Evolutionary conservation across 805 yeast species (phyloP).

Genomic region (Teunomyces pallodes): DNA sequence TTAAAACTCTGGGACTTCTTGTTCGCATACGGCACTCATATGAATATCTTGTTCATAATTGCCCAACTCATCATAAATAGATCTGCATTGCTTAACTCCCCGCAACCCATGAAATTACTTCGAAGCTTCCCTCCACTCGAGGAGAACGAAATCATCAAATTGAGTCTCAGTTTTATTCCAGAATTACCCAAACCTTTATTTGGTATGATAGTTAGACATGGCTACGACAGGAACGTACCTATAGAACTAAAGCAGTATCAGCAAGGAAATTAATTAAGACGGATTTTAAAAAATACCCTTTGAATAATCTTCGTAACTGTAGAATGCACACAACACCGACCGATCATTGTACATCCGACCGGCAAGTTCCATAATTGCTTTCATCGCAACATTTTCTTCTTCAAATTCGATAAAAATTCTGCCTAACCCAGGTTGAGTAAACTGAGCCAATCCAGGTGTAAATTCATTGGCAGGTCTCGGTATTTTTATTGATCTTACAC

Average conservation of each 20-base stretch:
- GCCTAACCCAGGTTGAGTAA: constrained; percentile 60
- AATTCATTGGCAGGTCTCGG: constrained; percentile 58
- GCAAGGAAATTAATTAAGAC: background rate
- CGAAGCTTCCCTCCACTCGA: constrained; percentile 71
- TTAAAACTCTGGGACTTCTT: constrained; percentile 84
- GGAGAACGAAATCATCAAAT: constrained; percentile 70
- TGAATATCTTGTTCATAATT: constrained; percentile 79
- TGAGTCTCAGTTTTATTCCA: constrained; percentile 77
- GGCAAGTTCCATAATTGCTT: constrained; percentile 57
- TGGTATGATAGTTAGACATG: constrained; percentile 60
- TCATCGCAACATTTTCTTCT: constrained; percentile 46
- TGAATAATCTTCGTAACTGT: constrained; percentile 58
- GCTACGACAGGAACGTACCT: constrained; percentile 49
- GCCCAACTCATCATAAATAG: constrained; percentile 78
- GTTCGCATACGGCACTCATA: constrained; percentile 87
- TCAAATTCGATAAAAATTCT: constrained; percentile 68
- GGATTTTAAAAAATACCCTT: constrained; percentile 22
- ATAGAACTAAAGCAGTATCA: constrained; percentile 24
- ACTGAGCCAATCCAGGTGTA: constrained; percentile 39
- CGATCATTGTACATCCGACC: constrained; percentile 71
- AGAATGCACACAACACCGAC: constrained; percentile 61
- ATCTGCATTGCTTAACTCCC: constrained; percentile 53
- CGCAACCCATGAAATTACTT: constrained; percentile 71
- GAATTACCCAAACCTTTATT: constrained; percentile 67
- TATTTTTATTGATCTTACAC: constrained; percentile 51